Base-by-base conservation (phyloP, 768 basidiomycete genomes). In the Glaciozyma martinii region DNA sequence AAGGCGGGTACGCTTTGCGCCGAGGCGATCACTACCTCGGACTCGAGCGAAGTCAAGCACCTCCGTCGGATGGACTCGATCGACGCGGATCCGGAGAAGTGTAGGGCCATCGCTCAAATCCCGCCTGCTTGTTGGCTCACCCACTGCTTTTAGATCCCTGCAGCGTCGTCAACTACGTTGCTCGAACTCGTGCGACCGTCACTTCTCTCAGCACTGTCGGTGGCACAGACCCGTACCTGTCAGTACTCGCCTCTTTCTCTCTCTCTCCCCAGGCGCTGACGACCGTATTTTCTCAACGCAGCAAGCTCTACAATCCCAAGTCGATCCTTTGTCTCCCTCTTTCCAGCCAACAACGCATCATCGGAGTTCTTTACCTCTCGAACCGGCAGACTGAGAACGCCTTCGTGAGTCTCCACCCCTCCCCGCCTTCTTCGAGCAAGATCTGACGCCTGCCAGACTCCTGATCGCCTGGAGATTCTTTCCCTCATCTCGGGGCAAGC, bases 401-500 rank as follows among this genome's bases (percentile, higher is more conserved):
- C 33, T 69, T 69, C 27, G 66, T 64, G 15, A 44, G 66, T 50
- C n/a, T 13, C 8, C 40, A 21, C 16, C 37, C 46, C 18, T 19
- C 8, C 3, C 25, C 27, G 27, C 42, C 16, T 7, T 12, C 8
- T 7, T 16, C n/a, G n/a, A n/a, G 13, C 5, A 29, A 3, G 10
- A 0, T 10, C 46, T 47, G n/a, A 21, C 46, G 19, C n/a, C n/a
- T 10, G 19, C 8, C 25, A 37, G 66, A 66, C 68, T 1, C 60
- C 61, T 13, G 69, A 71, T 33, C 66, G 69, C 15, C 62, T 67
- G 29, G 69, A 71, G 32, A 71, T 71, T 33, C 66, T 71, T 3
- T 59, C 65, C 3, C 61, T 71, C 49, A 66, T 71, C 27, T 60
- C 58, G 1, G 66, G 66, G 0, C 66, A 67, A 58, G 69, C 69